A percentile compares a stretch with the other conserved stretches of the same genome.
Evolutionary conservation across 2,329 filamentous ascomycete species (phyloP).

Genomic region (Aphanoascus verrucosus): DNA sequence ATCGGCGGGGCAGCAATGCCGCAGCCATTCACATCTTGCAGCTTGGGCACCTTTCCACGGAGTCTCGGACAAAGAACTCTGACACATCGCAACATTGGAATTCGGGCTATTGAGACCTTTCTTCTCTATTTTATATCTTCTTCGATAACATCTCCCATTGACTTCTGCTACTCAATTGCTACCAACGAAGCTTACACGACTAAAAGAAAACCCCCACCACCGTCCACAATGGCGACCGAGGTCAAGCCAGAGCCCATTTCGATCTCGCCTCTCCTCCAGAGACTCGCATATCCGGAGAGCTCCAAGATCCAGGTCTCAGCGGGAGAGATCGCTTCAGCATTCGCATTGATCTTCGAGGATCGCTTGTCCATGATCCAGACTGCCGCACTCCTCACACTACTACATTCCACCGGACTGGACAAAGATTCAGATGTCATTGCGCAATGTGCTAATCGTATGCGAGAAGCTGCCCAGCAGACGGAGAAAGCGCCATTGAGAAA

Average conservation of each 20-base stretch:
- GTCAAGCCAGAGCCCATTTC: slow-evolving; percentile 32
- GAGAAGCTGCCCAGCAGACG: slow-evolving; percentile 62
- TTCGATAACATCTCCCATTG: not conserved
- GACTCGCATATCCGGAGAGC: slow-evolving; percentile 35
- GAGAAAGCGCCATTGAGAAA: slow-evolving; percentile 52
- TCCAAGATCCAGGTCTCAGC: slow-evolving; percentile 51
- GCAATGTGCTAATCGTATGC: slow-evolving; percentile 74
- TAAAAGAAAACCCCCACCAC: not conserved
- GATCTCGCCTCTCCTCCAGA: slow-evolving; percentile 40
- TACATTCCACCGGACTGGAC: slow-evolving; percentile 86
- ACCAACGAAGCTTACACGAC: not conserved
- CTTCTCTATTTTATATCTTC: not conserved
- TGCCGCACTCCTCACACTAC: slow-evolving; percentile 72
- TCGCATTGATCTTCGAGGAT: slow-evolving; percentile 86
- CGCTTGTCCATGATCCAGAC: slow-evolving; percentile 79
- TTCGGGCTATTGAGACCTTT: not conserved
- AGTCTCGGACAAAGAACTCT: not conserved
- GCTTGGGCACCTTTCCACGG: too few relatives aligned
- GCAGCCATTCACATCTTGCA: too few relatives aligned
- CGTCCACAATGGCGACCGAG: slow-evolving; percentile 11
- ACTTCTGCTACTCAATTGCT: not conserved
- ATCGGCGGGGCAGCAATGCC: not conserved
- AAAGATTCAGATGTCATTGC: slow-evolving; percentile 75
- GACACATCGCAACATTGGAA: not conserved
- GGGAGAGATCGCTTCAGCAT: slow-evolving; percentile 76